A percentile compares a stretch with the other conserved stretches of the same genome.
Conservation (phyloP, 163 green algal species). For the Coccomyxa subellipsoidea region DNA sequence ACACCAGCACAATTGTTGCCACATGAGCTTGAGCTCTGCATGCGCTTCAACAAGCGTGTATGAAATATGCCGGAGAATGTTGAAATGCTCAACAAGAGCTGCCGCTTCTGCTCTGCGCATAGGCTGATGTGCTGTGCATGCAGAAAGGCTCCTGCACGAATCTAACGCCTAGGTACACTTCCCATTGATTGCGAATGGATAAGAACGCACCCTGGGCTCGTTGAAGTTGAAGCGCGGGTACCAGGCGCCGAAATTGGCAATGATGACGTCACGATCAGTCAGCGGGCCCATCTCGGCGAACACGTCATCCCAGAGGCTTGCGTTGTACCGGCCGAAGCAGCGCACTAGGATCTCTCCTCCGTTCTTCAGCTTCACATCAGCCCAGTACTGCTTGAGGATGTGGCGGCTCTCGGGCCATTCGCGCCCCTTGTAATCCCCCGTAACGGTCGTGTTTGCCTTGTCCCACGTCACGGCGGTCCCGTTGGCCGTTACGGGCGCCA, state of each 20-base stretch:
- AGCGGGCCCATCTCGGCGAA: background rate
- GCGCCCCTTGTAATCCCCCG: background rate
- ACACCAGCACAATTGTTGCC: background rate
- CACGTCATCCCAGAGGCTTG: background rate
- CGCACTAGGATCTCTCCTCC: background rate
- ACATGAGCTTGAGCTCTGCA: no score
- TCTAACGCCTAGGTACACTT: background rate
- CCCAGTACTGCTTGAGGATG: background rate
- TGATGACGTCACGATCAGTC: background rate
- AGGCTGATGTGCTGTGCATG: no score
- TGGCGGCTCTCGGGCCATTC: slow-evolving; percentile 1
- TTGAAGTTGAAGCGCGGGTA: slow-evolving; percentile 13
- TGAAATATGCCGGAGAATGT: no score
- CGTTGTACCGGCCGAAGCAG: slow-evolving; percentile 8
- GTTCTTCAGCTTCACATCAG: background rate
- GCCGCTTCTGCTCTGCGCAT: no score
- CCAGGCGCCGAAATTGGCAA: slow-evolving; percentile 17
- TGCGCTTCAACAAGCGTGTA: no score
- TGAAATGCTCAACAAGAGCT: no score
- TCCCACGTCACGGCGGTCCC: background rate
- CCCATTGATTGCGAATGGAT: background rate
- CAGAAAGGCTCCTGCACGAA: no score
- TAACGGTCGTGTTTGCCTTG: background rate
- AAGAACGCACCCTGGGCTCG: slow-evolving; percentile 1
- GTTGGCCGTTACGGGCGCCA: background rate